A percentile compares a stretch with the other conserved stretches of the same genome.
These are phyloP conservation scores for Camellia oleifera DNA, from an alignment of 179 eudicot genomes.

Conservation along the genomic window DNA sequence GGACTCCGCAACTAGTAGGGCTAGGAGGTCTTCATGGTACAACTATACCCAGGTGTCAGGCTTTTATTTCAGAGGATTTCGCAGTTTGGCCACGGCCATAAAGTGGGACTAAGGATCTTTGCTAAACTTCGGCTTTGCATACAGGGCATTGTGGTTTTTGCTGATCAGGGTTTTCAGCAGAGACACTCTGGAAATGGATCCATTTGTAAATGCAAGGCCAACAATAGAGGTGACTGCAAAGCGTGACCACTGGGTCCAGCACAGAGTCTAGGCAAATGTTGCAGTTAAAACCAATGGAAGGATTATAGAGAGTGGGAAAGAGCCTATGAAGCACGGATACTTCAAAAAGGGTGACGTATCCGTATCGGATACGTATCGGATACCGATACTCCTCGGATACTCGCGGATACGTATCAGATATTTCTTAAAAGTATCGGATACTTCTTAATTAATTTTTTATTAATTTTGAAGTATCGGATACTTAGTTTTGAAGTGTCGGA, in stretches of 20 bases:
- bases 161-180: conserved; percentile 24
- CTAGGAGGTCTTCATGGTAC: conserved; percentile 60
- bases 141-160: conserved; percentile 67
- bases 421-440: no score
- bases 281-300: conserved; percentile 61
- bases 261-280: conserved; percentile 71
- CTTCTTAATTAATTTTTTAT: no score
- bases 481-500: no score
- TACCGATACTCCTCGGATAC: no score
- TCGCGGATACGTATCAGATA: no score
- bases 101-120: conserved; percentile 56
- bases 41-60: conserved; percentile 19
- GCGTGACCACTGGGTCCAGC: conserved; percentile 75
- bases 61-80: conserved; percentile 31
- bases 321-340: no score
- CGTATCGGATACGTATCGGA: no score
- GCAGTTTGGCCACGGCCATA: conserved; percentile 54
- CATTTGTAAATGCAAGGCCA: conserved; percentile 90
- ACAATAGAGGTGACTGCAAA: conserved; percentile 88
- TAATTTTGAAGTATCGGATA: no score
- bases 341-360: no score
- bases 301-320: conserved; percentile 25
- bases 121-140: conserved; percentile 62
- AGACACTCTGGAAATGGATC: conserved; percentile 39
- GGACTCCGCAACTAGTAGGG: conserved; percentile 24